Percentiles rank a stretch among this genome's conserved stretches.
These are phyloP conservation scores for Lactarius pseudohatsudake DNA, from an alignment of 768 basidiomycete genomes.

Conservation along the genomic window DNA sequence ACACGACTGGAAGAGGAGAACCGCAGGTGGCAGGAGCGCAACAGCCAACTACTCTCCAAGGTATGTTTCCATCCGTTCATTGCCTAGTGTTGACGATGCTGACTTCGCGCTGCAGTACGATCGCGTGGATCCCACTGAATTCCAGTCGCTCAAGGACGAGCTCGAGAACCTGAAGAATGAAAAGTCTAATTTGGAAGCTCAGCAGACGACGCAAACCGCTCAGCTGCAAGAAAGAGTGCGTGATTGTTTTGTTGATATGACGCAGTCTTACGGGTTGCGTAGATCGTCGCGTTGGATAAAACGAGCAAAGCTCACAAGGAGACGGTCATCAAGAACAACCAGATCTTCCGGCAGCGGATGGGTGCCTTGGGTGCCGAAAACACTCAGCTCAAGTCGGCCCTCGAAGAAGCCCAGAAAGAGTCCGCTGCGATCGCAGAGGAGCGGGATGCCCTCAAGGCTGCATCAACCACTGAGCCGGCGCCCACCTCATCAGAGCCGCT, in stretches of 20 bases:
- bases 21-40: slow-evolving; percentile 82
- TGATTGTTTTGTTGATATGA: not conserved
- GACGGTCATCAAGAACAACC: slow-evolving; percentile 23
- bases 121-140: slow-evolving; percentile 82
- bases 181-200: slow-evolving; percentile 31
- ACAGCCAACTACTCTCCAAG: slow-evolving; percentile 77
- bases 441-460: slow-evolving; percentile 39
- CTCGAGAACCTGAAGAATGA: slow-evolving; percentile 45
- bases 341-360: slow-evolving; percentile 27
- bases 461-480: slow-evolving; percentile 26
- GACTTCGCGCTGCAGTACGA: slow-evolving; percentile 60
- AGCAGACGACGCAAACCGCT: not conserved
- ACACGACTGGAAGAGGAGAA: slow-evolving; percentile 72
- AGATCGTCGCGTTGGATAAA: slow-evolving; percentile 28
- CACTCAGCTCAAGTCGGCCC: slow-evolving; percentile 24
- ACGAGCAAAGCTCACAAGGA: slow-evolving; percentile 25
- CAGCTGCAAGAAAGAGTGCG: slow-evolving; percentile 30
- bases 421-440: slow-evolving; percentile 32
- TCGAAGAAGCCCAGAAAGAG: slow-evolving; percentile 31
- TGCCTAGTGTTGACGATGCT: not conserved
- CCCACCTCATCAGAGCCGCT: slow-evolving; percentile 15
- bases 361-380: slow-evolving; percentile 21
- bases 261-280: slow-evolving; percentile 8
- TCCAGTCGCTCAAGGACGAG: slow-evolving; percentile 76
- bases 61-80: slow-evolving; percentile 38